A percentile compares a stretch with the other conserved stretches of the same genome.
phyloP scores from a whole-genome alignment of 78 protist species.

The Chrysochromulina parva region DNA sequence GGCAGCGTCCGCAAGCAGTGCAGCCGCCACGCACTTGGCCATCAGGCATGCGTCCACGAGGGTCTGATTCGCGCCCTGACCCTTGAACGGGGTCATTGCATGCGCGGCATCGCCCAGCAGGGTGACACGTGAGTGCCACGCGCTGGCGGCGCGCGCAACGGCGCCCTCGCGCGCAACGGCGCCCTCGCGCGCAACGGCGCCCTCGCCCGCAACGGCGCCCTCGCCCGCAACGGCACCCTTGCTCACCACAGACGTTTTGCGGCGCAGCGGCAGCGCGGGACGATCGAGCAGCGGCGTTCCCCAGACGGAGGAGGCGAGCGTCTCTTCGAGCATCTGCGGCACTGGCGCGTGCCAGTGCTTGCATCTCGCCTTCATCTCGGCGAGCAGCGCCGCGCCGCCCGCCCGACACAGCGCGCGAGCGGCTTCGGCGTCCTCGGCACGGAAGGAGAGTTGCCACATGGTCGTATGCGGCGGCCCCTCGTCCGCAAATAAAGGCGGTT shows the following conservation, averaged over 20 bases:
- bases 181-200: no score
- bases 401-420: background rate
- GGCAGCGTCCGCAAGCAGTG: background rate
- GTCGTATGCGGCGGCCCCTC: background rate
- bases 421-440: background rate
- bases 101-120: constrained; percentile 22
- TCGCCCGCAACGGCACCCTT: no score
- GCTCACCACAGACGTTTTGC: no score
- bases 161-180: background rate
- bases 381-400: background rate
- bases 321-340: background rate
- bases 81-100: constrained; percentile 10
- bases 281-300: background rate
- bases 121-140: background rate
- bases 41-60: background rate
- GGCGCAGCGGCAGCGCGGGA: background rate
- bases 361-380: background rate
- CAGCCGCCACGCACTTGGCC: background rate
- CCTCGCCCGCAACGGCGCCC: no score
- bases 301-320: background rate
- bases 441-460: constrained; percentile 14
- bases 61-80: constrained; percentile 14
- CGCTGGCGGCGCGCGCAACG: background rate
- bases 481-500: no score
- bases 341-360: background rate